Conservation (phyloP, 164 flowering plant genomes). For the Cinnamomum micranthum region DNA sequence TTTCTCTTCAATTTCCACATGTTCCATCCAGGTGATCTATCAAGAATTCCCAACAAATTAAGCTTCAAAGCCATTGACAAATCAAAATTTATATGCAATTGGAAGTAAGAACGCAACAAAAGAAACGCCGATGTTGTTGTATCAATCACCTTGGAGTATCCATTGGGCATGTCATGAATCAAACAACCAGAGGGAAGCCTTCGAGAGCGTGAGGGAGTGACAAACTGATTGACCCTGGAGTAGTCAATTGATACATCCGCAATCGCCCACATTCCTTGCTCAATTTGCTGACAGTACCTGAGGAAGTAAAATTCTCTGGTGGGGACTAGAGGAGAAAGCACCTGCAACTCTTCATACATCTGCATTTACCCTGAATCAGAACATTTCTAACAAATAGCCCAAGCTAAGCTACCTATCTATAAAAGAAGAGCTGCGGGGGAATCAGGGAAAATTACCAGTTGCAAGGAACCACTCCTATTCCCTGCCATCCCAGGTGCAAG, state of each 20-base stretch:
- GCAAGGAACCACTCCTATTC: slow-evolving; percentile 51
- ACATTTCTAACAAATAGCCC: not conserved
- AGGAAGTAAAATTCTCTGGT: slow-evolving; percentile 63
- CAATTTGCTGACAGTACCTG: slow-evolving; percentile 77
- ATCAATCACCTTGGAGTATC: slow-evolving; percentile 64
- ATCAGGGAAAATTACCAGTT: slow-evolving; percentile 42
- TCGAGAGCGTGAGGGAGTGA: slow-evolving; percentile 32
- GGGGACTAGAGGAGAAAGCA: slow-evolving; percentile 70
- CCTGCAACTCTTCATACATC: slow-evolving; percentile 80
- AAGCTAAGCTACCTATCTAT: not conserved
- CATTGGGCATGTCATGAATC: slow-evolving; percentile 70
- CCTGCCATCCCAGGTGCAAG: slow-evolving; percentile 48
- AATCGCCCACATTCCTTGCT: slow-evolving; percentile 75
- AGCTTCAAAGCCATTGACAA: not conserved
- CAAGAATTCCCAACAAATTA: not conserved
- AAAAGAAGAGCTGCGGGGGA: not conserved
- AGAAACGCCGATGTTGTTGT: not conserved
- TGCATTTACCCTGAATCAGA: slow-evolving; percentile 19
- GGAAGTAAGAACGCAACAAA: not conserved
- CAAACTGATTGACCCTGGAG: slow-evolving; percentile 28
- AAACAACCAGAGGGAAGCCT: slow-evolving; percentile 89
- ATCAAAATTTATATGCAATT: not conserved
- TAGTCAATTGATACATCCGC: slow-evolving; percentile 65
- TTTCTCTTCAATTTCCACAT: slow-evolving; percentile 43
- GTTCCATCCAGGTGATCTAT: slow-evolving; percentile 60